phyloP scores from a whole-genome alignment of 2,329 filamentous ascomycete species.

The Xylaria sp. region DNA sequence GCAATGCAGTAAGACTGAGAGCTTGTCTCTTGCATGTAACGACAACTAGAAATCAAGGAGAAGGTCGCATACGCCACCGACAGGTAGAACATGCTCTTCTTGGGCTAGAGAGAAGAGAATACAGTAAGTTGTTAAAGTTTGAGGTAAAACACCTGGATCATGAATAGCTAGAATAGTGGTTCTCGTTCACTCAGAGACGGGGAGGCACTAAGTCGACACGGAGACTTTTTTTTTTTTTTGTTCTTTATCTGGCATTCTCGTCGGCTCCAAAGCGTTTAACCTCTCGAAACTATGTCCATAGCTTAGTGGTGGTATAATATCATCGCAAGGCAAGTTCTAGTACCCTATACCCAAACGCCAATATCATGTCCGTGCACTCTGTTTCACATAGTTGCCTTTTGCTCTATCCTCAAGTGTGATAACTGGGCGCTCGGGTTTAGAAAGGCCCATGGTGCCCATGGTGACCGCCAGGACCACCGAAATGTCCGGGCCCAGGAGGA shows the following conservation, averaged over 20 bases:
- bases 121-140: background rate
- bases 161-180: too few species aligned
- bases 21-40: too few species aligned
- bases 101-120: background rate
- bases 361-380: background rate
- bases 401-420: background rate
- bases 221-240: too few species aligned
- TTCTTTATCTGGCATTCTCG: too few species aligned
- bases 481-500: background rate
- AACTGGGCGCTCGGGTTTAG: background rate
- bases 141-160: too few species aligned
- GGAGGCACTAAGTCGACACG: too few species aligned
- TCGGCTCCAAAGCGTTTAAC: too few species aligned
- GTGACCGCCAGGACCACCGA: background rate
- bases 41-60: too few species aligned
- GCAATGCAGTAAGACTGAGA: background rate
- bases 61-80: background rate
- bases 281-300: too few species aligned
- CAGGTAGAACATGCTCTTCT: background rate
- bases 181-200: too few species aligned
- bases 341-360: background rate
- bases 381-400: background rate
- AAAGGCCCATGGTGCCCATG: conserved; percentile 38
- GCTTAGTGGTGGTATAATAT: background rate
- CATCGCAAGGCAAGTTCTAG: background rate